Evolutionary conservation across 164 flowering plant genomes (phyloP), one percentile per base, ranked within the genome.

Genomic region (Dillenia suffruticosa): DNA sequence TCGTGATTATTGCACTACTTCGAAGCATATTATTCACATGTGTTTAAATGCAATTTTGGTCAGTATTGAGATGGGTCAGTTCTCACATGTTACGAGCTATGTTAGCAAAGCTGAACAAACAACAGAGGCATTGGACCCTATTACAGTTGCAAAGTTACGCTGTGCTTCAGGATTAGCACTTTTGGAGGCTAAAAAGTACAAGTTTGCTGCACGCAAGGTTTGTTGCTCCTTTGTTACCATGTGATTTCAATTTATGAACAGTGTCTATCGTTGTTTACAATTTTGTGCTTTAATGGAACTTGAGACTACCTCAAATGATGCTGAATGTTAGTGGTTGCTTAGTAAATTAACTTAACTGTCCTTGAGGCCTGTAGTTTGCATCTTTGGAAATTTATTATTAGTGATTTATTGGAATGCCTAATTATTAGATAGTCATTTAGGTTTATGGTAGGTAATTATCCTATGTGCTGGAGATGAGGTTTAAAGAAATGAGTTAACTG

Each of bases 21-120:
- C 97, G 56, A 92, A 90, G 78, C 99, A 95, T 72, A 78, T 92
- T 13, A 76, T 81, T 57, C 89, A 87, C 70, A 95, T 89, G 99
- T 92, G 97, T 65, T 66, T 86, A 78, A 88, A 85, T 77, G 92
- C 89, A 8, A 92, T 90, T 68, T 68, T 95, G 68, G 92, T 85
- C 56, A 92, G 99, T 81, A 95, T 95, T 62, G 99, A 95, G 83
- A 84, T 92, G 97, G 90, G 97, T 49, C 97, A 92, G 71, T 90
- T 92, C 58, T 58, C 88, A 51, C 97, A 95, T 79, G 97, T 95
- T 40, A 64, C 88, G 57, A 92, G 86, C 78, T 92, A 90, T 72
- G 94, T 90, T 15, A 77, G 75, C 65, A 92, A 86, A 75, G 97
- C 97, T 49, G 97, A 95, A 69, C 92, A 88, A 59, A 77, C 82